Conservation (phyloP, 2,329 filamentous ascomycete species). For the Lecanicillium sp. region DNA sequence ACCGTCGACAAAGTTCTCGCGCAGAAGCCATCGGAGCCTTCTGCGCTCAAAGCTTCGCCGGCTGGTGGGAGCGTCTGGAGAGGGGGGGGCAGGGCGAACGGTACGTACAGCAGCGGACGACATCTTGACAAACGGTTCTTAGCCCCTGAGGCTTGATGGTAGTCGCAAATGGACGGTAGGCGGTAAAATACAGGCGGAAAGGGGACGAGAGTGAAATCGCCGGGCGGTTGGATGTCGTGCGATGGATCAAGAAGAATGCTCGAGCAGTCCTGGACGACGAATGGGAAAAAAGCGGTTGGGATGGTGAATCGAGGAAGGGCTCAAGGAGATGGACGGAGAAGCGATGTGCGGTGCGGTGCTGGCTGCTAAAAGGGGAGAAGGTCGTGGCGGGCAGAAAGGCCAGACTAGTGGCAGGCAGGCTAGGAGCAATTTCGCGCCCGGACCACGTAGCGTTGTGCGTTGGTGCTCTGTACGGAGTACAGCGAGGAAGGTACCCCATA, state of each 20-base stretch:
- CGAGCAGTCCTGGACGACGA: constrained; percentile 4
- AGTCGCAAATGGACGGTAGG: constrained; percentile 7
- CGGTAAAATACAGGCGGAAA: constrained; percentile 4
- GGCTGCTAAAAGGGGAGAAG: constrained; percentile 17
- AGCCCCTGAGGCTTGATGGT: constrained; percentile 11
- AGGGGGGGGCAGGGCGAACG: constrained; percentile 4
- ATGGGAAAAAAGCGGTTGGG: constrained; percentile 4
- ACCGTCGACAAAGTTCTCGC: neutral
- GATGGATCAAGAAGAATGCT: constrained; percentile 5
- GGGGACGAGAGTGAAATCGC: neutral
- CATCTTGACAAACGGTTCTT: constrained; percentile 12
- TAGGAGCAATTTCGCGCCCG: constrained; percentile 18
- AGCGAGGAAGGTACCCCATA: too few species aligned
- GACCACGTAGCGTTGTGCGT: constrained; percentile 8
- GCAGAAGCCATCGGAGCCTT: neutral
- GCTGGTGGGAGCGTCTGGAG: constrained; percentile 1
- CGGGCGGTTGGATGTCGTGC: neutral
- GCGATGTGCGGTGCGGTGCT: constrained; percentile 9
- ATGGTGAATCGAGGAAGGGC: constrained; percentile 14
- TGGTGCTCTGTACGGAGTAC: too few species aligned
- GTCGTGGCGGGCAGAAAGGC: constrained; percentile 13
- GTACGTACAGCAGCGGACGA: constrained; percentile 21
- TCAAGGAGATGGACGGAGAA: constrained; percentile 9
- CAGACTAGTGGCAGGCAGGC: neutral
- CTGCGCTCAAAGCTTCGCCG: neutral